Evolutionary conservation across 2,329 filamentous ascomycete species (phyloP), one percentile per base, ranked within the genome.

Genomic region (Myrmaecium sp.): DNA sequence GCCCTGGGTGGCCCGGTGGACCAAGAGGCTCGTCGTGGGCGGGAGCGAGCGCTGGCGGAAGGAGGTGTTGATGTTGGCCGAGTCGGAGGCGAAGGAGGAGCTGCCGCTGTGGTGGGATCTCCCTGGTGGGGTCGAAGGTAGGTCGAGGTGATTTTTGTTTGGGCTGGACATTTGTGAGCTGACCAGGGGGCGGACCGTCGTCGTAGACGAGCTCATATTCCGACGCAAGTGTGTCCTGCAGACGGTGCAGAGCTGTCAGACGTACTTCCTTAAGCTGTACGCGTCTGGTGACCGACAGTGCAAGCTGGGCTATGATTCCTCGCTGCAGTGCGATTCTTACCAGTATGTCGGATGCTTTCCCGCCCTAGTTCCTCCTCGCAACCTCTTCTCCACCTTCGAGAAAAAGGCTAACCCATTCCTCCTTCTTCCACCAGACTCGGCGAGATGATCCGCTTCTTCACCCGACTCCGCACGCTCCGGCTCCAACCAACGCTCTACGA

Each of bases 391-490:
- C n/a, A n/a, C n/a, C n/a, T n/a, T n/a, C n/a, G n/a, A n/a, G n/a
- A n/a, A n/a, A n/a, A n/a, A n/a, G n/a, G n/a, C n/a, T n/a, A n/a
- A n/a, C n/a, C n/a, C n/a, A n/a, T n/a, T n/a, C n/a, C n/a, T n/a
- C n/a, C n/a, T n/a, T n/a, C n/a, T n/a, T n/a, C n/a, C n/a, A n/a
- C n/a, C n/a, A n/a, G n/a, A 16, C 64, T 84, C 1, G 78, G 77
- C 13, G 75, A 83, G 50, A 79, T 79, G 61, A 52, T 81, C 35
- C 71, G 70, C 36, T 83, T 83, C 48, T 64, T 83, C 18, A 53
- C 59, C 9, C 61, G 62, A 36, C 69, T 69, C 36, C 60, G 64
- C 15, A 64, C 79, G 0, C 41, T 81, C 4, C 65, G 62, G 19
- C 50, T 80, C 1, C 48, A 55, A 32, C 50, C 55, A 14, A 52